Percentiles rank a stretch among this genome's conserved stretches.
phyloP scores from a whole-genome alignment of 306 rosid genomes.

The Castanea crenata region DNA sequence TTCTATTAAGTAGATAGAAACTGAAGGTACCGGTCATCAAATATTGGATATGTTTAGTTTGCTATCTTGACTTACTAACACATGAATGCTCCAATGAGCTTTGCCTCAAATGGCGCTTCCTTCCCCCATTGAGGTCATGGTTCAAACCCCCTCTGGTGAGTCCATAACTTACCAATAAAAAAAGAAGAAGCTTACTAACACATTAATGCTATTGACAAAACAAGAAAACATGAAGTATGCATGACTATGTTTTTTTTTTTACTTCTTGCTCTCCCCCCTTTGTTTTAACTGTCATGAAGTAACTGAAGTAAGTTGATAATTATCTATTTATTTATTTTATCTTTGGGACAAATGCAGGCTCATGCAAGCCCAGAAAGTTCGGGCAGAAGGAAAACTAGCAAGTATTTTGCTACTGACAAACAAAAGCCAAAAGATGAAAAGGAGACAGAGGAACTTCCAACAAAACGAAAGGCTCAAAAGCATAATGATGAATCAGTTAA shows the following conservation, averaged over 20 bases:
- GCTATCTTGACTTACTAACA: conserved; percentile 4
- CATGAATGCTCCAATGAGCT: too few species aligned
- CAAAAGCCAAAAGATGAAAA: conserved; percentile 50
- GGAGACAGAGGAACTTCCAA: conserved; percentile 48
- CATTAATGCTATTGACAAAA: background rate
- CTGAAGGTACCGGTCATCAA: background rate
- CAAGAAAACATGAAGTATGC: background rate
- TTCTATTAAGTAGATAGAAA: background rate
- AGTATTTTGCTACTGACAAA: conserved; percentile 57
- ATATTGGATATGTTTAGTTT: background rate
- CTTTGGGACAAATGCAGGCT: conserved; percentile 34
- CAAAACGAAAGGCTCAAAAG: conserved; percentile 62
- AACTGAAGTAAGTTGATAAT: background rate
- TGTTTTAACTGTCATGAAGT: conserved; percentile 8
- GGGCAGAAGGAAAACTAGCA: conserved; percentile 81
- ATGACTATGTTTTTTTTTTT: background rate
- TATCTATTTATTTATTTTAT: conserved; percentile 1
- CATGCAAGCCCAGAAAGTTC: conserved; percentile 52
- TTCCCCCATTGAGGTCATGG: too few species aligned
- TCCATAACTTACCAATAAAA: too few species aligned
- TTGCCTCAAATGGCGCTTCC: too few species aligned
- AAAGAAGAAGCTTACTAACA: too few species aligned
- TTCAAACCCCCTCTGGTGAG: too few species aligned
- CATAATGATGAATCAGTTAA: conserved; percentile 37
- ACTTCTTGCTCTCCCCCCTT: background rate